These are phyloP conservation scores for Mortierella sp. DNA, from an alignment of 371 early-diverging fungal genomes.

Conservation along the genomic window DNA sequence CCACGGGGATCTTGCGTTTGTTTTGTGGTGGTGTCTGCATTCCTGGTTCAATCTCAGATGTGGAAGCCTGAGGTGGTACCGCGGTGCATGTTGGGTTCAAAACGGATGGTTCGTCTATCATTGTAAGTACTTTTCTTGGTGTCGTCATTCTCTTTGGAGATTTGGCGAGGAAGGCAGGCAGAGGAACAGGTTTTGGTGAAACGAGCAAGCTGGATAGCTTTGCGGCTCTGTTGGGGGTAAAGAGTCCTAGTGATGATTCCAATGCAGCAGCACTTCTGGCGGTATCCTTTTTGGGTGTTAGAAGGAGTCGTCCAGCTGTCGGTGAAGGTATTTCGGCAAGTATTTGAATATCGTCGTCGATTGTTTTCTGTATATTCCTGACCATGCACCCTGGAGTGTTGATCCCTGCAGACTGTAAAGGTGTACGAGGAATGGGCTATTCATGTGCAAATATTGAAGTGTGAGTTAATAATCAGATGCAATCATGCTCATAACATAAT, in stretches of 20 bases:
- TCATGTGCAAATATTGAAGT: not conserved
- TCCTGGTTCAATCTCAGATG: slow-evolving; percentile 8
- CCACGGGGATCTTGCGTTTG: slow-evolving; percentile 25
- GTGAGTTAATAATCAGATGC: not conserved
- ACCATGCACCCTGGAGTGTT: slow-evolving; percentile 22
- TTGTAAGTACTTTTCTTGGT: slow-evolving; percentile 3
- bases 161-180: slow-evolving; percentile 41
- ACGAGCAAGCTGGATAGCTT: slow-evolving; percentile 40
- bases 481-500: not conserved
- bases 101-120: slow-evolving; percentile 25
- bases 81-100: slow-evolving; percentile 4
- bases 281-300: slow-evolving; percentile 25
- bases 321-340: slow-evolving; percentile 28
- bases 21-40: slow-evolving; percentile 21
- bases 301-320: not conserved
- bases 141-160: slow-evolving; percentile 15
- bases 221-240: slow-evolving; percentile 46
- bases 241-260: slow-evolving; percentile 40
- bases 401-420: slow-evolving; percentile 8
- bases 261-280: slow-evolving; percentile 21
- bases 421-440: slow-evolving; percentile 18
- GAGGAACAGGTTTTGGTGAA: slow-evolving; percentile 43
- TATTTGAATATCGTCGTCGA: slow-evolving; percentile 23
- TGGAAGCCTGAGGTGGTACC: not conserved
- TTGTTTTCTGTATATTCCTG: slow-evolving; percentile 14